Conservation (phyloP, 2,329 filamentous ascomycete species). For the Phialemoniopsis sp. region DNA sequence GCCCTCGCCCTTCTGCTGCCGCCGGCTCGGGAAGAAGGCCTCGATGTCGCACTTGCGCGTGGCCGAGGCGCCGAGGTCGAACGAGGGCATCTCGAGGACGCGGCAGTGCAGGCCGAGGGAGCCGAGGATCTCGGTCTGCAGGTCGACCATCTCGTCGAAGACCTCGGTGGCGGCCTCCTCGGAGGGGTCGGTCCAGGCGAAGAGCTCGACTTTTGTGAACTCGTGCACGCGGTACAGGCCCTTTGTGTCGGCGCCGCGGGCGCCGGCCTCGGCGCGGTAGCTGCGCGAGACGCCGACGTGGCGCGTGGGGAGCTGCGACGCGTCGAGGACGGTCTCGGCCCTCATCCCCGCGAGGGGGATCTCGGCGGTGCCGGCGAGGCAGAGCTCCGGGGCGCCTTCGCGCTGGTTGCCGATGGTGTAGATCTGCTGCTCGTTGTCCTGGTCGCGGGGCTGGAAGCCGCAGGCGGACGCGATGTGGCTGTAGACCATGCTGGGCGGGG, state of each 20-base stretch:
- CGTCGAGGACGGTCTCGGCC: slow-evolving; percentile 65
- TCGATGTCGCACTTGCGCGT: slow-evolving; percentile 89
- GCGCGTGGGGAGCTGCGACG: slow-evolving; percentile 66
- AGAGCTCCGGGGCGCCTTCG: slow-evolving; percentile 60
- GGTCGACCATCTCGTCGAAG: slow-evolving; percentile 81
- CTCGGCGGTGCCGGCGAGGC: slow-evolving; percentile 85
- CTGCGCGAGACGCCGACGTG: slow-evolving; percentile 84
- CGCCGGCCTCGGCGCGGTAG: slow-evolving; percentile 92
- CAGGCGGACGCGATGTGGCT: slow-evolving; percentile 85
- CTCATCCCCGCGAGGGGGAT: slow-evolving; percentile 92
- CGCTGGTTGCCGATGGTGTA: slow-evolving; percentile 71
- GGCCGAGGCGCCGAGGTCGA: slow-evolving; percentile 86
- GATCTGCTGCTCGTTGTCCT: slow-evolving; percentile 86
- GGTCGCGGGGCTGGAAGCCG: slow-evolving; percentile 90
- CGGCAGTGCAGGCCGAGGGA: slow-evolving; percentile 79
- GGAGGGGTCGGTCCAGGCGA: slow-evolving; percentile 77
- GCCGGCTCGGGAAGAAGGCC: slow-evolving; percentile 83
- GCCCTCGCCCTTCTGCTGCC: slow-evolving; percentile 54
- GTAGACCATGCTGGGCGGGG: slow-evolving; percentile 88
- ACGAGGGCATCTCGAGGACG: slow-evolving; percentile 85
- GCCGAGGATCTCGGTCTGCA: slow-evolving; percentile 80
- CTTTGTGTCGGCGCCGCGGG: slow-evolving; percentile 84
- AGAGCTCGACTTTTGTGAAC: slow-evolving; percentile 98
- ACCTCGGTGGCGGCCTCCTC: slow-evolving; percentile 44
- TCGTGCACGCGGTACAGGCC: slow-evolving; percentile 96